A percentile compares a stretch with the other conserved stretches of the same genome.
Evolutionary conservation across 2,329 filamentous ascomycete genomes (phyloP).

Genomic region (Aureobasidium sp.): DNA sequence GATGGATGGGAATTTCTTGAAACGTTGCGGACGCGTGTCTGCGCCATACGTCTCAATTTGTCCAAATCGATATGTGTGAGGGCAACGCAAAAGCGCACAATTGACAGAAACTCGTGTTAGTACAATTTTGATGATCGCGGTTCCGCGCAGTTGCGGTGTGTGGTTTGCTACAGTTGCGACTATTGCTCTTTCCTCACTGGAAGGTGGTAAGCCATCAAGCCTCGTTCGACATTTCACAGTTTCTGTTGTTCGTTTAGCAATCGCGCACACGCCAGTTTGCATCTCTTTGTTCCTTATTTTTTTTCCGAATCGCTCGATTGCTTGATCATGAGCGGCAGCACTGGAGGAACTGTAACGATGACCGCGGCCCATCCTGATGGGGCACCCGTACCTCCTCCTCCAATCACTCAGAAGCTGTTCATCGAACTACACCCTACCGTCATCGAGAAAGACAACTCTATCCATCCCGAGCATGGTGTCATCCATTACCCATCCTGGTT

Average conservation of each 20-base stretch:
- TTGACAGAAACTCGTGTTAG: not conserved
- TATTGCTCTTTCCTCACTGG: not conserved
- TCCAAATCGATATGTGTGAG: no score
- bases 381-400: slow-evolving; percentile 17
- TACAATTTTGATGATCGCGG: not conserved
- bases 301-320: not conserved
- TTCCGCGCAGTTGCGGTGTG: not conserved
- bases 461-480: slow-evolving; percentile 21
- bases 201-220: not conserved
- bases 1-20: no score
- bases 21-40: no score
- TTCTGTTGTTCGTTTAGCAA: not conserved
- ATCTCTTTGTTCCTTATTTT: not conserved
- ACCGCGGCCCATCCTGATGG: slow-evolving; percentile 5
- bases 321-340: slow-evolving; percentile 3
- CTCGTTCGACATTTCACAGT: not conserved
- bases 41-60: no score
- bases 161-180: not conserved
- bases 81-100: no score
- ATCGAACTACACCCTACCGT: slow-evolving; percentile 18
- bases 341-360: slow-evolving; percentile 5
- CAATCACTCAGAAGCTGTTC: slow-evolving; percentile 16
- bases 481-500: slow-evolving; percentile 23
- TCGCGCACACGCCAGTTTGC: not conserved
- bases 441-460: slow-evolving; percentile 22